A percentile compares a stretch with the other conserved stretches of the same genome.
These are phyloP conservation scores for Fusarium haematococcum DNA, from an alignment of 2,329 filamentous ascomycete genomes.

Conservation along the genomic window DNA sequence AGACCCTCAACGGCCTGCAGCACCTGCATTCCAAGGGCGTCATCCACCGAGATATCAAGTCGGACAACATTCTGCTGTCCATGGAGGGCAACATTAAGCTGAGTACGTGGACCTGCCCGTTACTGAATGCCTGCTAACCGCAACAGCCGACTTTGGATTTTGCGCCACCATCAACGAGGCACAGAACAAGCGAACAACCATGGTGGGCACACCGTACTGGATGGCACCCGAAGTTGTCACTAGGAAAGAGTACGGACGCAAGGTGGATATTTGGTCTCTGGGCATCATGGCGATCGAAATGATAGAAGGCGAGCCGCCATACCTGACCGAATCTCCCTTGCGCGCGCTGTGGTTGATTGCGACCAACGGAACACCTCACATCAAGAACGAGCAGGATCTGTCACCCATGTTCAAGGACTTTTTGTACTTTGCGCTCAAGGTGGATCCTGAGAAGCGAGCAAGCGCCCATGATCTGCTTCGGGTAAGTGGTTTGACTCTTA, in stretches of 20 bases:
- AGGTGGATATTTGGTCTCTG: conserved; percentile 98
- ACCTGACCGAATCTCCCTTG: conserved; percentile 93
- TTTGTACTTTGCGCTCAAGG: conserved; percentile 90
- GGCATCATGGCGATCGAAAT: conserved; percentile 99
- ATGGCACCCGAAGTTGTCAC: conserved; percentile 99
- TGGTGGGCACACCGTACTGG: conserved; percentile 99
- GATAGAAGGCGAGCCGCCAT: conserved; percentile 98
- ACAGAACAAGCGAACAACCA: conserved; percentile 97
- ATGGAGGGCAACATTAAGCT: conserved; percentile 97
- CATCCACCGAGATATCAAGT: conserved; percentile 99
- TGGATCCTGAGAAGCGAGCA: conserved; percentile 96
- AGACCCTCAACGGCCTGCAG: conserved; percentile 91
- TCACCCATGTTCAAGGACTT: conserved; percentile 90
- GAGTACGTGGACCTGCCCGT: conserved; percentile 69
- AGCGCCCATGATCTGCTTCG: conserved; percentile 93
- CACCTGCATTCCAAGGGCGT: conserved; percentile 98
- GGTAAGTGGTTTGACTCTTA: conserved; percentile 69
- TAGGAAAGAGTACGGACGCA: conserved; percentile 96
- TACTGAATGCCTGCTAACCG: conserved; percentile 51
- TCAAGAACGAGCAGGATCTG: conserved; percentile 91
- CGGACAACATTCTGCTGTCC: conserved; percentile 95
- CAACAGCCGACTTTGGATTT: conserved; percentile 93
- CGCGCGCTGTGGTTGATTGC: conserved; percentile 95
- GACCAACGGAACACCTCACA: conserved; percentile 92
- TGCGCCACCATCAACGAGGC: conserved; percentile 98